Evolutionary conservation across 257 asterid genomes (phyloP).

Genomic region (Datura wrightii): DNA sequence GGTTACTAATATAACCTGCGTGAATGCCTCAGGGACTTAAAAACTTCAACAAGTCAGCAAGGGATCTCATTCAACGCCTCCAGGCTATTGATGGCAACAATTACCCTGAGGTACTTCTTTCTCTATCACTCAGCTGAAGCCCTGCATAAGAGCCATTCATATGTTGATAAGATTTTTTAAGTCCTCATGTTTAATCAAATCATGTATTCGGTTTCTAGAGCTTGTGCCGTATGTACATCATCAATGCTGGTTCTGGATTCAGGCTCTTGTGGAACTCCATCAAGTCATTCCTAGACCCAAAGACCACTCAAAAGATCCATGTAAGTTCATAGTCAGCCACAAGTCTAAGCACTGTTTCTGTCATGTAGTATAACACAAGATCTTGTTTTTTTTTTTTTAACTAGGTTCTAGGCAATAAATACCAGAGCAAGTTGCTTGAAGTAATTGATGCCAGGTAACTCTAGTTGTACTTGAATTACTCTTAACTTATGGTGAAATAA

Average conservation of each 20-base stretch:
- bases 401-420: conserved; percentile 92
- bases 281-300: conserved; percentile 95
- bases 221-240: conserved; percentile 87
- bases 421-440: conserved; percentile 93
- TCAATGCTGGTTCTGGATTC: conserved; percentile 97
- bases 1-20: background rate
- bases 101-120: conserved; percentile 81
- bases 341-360: background rate
- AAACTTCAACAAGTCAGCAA: conserved; percentile 81
- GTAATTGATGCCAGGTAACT: conserved; percentile 81
- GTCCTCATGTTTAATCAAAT: background rate
- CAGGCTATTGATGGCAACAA: conserved; percentile 94
- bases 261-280: conserved; percentile 97
- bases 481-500: conserved; percentile 11
- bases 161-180: background rate
- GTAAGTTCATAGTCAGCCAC: conserved; percentile 46
- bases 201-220: conserved; percentile 51
- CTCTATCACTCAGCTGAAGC: background rate
- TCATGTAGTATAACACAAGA: background rate
- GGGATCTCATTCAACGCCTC: conserved; percentile 87
- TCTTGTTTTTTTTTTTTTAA: background rate
- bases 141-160: background rate
- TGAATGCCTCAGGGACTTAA: conserved; percentile 71
- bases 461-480: background rate
- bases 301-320: conserved; percentile 92